Evolutionary conservation across 2,329 filamentous ascomycete species (phyloP), one percentile per base, ranked within the genome.

Genomic region (Apiospora arundinis): DNA sequence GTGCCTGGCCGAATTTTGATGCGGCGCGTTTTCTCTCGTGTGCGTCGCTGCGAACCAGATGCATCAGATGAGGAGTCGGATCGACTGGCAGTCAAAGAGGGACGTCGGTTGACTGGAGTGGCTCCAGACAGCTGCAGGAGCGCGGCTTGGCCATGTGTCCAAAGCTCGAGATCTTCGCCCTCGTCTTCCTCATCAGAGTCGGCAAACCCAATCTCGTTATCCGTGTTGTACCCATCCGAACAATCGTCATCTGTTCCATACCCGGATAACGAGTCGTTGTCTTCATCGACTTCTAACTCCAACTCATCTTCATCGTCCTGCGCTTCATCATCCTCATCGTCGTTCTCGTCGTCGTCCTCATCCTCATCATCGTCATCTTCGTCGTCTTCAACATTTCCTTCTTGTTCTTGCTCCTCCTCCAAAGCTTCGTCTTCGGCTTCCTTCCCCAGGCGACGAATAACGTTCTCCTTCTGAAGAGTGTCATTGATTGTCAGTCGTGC

Each of bases 371-470:
- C 83, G 8, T 85, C 82, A 16, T 85, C 83, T 8, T 84, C 82
- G 11, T 85, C 84, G 0, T 85, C 82, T 18, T 83, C 81, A 32
- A 14, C 46, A 23, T 52, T 49, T 28, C 81, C 82, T 4, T 83
- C 82, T 5, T 88, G 85, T 9, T 92, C 90, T n/a, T 92, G 90
- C 68, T 93, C 91, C 70, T 94, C 92, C 70, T 92, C 86, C 12
- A 92, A 84, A 4, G 91, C 95, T 82, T 98, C 96, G 77, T 97
- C 94, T 79, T 98, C 96, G 1, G 92, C 96, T 82, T 99, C 95
- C 79, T 94, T 92, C 67, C 91, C 95, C 37, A 98, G 84, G 73
- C 93, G 91, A 67, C 95, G 92, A 74, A 99, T 96, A 42, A 90
- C 91, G 73, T 94, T 95, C 82, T 99, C 96, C 82, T 97, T 97